These are phyloP conservation scores for Phytophthora hybrid DNA, from an alignment of 352 stramenopile genomes.

Conservation along the genomic window DNA sequence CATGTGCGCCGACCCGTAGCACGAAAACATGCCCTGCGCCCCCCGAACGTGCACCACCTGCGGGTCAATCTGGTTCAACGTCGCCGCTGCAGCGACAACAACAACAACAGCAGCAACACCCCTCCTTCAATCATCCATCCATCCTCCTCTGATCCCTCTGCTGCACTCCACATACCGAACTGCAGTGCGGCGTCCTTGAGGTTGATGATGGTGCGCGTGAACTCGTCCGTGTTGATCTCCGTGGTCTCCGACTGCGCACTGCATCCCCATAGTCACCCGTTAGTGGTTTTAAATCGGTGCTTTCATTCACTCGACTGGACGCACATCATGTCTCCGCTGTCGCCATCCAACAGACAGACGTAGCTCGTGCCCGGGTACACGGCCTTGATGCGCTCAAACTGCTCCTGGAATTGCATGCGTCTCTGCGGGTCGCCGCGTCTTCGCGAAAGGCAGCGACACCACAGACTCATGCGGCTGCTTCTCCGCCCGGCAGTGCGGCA, in stretches of 20 bases:
- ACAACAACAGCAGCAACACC: background rate
- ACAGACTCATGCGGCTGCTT: constrained; percentile 55
- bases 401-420: constrained; percentile 69
- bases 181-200: constrained; percentile 83
- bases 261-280: background rate
- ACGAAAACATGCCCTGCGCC: constrained; percentile 88
- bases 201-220: constrained; percentile 80
- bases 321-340: constrained; percentile 85
- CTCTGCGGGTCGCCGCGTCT: constrained; percentile 60
- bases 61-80: constrained; percentile 84
- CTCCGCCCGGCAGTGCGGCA: constrained; percentile 9
- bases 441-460: constrained; percentile 79
- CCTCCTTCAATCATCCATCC: constrained; percentile 3
- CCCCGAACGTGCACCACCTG: constrained; percentile 87
- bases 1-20: constrained; percentile 78
- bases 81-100: constrained; percentile 51
- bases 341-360: constrained; percentile 80
- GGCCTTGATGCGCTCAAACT: constrained; percentile 78
- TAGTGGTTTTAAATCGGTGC: background rate
- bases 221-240: constrained; percentile 77
- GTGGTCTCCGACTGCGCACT: constrained; percentile 79
- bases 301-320: constrained; percentile 20
- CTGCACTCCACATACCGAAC: constrained; percentile 60
- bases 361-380: constrained; percentile 86
- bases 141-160: background rate